phyloP scores from a whole-genome alignment of 306 rosid species.

The Comarum palustre region DNA sequence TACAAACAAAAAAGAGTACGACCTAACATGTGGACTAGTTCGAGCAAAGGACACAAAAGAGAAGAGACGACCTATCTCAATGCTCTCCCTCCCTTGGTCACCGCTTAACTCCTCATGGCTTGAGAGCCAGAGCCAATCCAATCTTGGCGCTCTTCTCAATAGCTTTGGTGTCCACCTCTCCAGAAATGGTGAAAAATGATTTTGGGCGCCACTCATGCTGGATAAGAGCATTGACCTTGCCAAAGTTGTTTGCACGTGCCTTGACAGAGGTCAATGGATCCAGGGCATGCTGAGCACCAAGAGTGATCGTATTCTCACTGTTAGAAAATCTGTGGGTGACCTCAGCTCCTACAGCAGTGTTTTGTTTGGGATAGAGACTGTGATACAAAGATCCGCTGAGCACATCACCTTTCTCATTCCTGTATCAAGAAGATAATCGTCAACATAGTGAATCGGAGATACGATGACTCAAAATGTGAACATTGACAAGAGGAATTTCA shows the following conservation, averaged over 20 bases:
- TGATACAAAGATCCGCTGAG: constrained; percentile 82
- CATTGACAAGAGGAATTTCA: background rate
- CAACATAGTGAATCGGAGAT: background rate
- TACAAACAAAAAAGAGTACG: constrained; percentile 21
- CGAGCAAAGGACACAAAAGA: constrained; percentile 12
- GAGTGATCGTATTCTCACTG: constrained; percentile 64
- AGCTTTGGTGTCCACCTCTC: constrained; percentile 85
- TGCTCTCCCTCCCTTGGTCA: constrained; percentile 20
- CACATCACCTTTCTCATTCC: constrained; percentile 72
- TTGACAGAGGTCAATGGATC: constrained; percentile 71
- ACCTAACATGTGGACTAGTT: constrained; percentile 16
- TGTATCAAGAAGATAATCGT: constrained; percentile 28
- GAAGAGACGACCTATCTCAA: constrained; percentile 34
- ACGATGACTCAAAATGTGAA: background rate
- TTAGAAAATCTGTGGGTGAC: constrained; percentile 62
- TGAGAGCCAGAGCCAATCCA: constrained; percentile 77
- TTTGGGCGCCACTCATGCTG: constrained; percentile 98
- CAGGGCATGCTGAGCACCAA: constrained; percentile 73
- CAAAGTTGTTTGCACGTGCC: constrained; percentile 68
- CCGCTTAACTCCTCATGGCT: constrained; percentile 54
- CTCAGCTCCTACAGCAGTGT: constrained; percentile 84
- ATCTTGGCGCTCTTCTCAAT: constrained; percentile 85
- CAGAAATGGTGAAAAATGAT: constrained; percentile 79
- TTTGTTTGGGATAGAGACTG: constrained; percentile 49
- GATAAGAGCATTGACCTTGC: constrained; percentile 71